phyloP scores from a whole-genome alignment of 1,139 yeast species.

The Hyphopichia fennica region DNA sequence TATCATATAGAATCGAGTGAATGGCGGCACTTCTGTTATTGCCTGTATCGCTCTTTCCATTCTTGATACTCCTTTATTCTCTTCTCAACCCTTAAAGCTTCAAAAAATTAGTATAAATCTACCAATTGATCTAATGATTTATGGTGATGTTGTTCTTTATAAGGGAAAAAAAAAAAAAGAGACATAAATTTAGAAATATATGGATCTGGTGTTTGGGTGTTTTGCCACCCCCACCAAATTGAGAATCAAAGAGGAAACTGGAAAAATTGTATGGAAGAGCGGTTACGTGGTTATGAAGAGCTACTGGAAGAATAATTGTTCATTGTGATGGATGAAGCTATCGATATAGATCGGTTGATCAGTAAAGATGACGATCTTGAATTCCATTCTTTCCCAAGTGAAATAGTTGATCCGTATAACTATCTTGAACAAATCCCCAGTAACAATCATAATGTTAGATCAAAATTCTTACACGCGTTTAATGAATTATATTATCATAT shows the following conservation, averaged over 20 bases:
- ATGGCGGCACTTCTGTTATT: constrained; percentile 26
- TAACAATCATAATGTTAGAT: constrained; percentile 32
- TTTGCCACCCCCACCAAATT: no score
- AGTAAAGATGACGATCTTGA: constrained; percentile 7
- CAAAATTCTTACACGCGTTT: constrained; percentile 29
- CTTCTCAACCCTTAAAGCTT: no score
- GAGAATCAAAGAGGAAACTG: no score
- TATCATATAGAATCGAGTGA: constrained; percentile 29
- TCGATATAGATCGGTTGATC: constrained; percentile 11
- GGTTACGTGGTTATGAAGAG: no score
- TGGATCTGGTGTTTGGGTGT: no score
- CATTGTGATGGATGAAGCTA: constrained; percentile 5
- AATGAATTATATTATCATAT: constrained; percentile 32
- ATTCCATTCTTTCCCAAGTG: constrained; percentile 6
- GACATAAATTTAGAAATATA: no score
- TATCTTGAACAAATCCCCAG: constrained; percentile 33
- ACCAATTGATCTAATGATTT: no score
- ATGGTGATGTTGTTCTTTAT: no score
- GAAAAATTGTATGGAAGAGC: no score
- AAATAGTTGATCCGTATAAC: constrained; percentile 22
- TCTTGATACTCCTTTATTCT: neutral
- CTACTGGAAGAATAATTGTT: no score
- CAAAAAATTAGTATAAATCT: no score
- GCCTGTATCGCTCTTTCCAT: constrained; percentile 15
- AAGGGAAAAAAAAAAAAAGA: no score